Base-by-base conservation (phyloP, 1,284 basidiomycete species). In the Leccinum fallax region DNA sequence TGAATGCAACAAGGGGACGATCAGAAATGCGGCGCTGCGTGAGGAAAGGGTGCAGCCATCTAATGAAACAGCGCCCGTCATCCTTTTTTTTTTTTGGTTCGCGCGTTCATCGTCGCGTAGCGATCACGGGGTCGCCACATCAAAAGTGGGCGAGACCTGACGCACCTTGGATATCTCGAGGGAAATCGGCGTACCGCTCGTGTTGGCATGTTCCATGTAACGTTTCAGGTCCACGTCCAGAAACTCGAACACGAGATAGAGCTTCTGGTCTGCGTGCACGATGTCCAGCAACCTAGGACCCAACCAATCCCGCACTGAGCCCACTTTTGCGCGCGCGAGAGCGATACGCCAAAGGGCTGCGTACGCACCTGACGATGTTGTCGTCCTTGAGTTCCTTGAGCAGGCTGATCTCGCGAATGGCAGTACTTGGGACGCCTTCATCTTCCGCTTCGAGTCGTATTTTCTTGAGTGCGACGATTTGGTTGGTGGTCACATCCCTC, bases 381-480 rank as follows among this genome's bases (percentile, higher is more conserved):
- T 95, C 94, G 73, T 98, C 93, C 72, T 93, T 94, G 67, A 99
- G 86, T 77, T 99, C 97, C 78, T 98, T 99, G 71, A 99, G 81
- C 64, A 99, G 80, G 77, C 93, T 95, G 77, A 99, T 98, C 81
- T 99, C 97, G 59, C 97, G 87, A 74, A 99, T 97, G 61, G 97
- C 97, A 15, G 97, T 99, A 69, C 92, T 94, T 5, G 97, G 97
- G 19, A 98, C 97, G 24, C 97, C 97, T 74, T 99, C 95, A 69
- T 97, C 97, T 78, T 99, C 97, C 19, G 95, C 94, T 77, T 99
- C 97, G 40, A 99, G 87, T 61, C 97, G 86, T 72, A 99, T 99
- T 84, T 99, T 98, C 86, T 99, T 99, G 72, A 96, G 82, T 55
- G 95, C 95, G 57, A 95, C 96, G 69, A 94, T 86, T 77, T 87